Conservation (phyloP, 805 yeast species). For the Lipomyces spencermartinsiae region DNA sequence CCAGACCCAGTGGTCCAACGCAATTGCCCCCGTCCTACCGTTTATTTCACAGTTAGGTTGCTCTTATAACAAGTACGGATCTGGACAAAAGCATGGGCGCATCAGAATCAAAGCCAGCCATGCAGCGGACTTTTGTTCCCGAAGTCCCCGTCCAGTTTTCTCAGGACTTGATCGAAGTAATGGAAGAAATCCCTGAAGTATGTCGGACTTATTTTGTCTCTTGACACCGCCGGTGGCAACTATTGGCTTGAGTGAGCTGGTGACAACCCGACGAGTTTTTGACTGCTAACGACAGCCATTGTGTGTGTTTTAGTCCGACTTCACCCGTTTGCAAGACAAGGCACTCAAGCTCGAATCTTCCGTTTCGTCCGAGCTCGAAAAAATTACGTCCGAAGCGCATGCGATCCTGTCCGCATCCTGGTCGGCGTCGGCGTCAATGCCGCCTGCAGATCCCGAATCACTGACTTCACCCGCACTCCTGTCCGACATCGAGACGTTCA, state of each 20-base stretch:
- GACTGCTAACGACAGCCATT: conserved; percentile 4
- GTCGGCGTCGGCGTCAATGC: conserved; percentile 19
- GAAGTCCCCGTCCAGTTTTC: conserved; percentile 46
- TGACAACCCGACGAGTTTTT: not conserved
- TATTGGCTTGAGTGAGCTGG: not conserved
- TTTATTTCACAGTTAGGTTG: not conserved
- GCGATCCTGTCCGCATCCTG: conserved; percentile 38
- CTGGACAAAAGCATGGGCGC: conserved; percentile 32
- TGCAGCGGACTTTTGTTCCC: conserved; percentile 41
- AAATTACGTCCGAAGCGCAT: conserved; percentile 44
- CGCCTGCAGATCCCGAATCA: conserved; percentile 17
- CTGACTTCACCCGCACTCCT: conserved; percentile 34
- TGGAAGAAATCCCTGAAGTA: conserved; percentile 44
- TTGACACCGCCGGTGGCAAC: not conserved
- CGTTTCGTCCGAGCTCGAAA: conserved; percentile 46
- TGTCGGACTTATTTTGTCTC: not conserved
- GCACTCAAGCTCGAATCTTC: conserved; percentile 47
- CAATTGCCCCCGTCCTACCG: too few species aligned
- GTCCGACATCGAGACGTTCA: conserved; percentile 30
- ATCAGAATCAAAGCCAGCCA: conserved; percentile 28
- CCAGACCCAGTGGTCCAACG: not conserved
- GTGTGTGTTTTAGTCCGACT: conserved; percentile 43
- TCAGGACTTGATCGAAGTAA: conserved; percentile 43
- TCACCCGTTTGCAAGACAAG: conserved; percentile 46
- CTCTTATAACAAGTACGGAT: not conserved